Conservation (phyloP, 108 stramenopile genomes). For the Nannochloropsis gaditana region DNA sequence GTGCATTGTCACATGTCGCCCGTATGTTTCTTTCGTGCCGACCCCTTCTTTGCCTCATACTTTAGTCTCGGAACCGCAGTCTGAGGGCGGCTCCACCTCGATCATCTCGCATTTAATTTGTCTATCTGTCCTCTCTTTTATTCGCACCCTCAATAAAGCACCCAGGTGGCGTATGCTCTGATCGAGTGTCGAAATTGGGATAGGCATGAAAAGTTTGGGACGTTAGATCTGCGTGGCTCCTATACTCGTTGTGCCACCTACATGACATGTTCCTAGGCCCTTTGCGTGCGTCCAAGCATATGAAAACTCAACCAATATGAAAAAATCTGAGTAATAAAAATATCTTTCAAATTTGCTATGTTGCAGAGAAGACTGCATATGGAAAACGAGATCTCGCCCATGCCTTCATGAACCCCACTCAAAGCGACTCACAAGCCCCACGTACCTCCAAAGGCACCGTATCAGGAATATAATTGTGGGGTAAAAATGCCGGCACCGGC, state of each 20-base stretch:
- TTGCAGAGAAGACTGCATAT: too few relatives aligned
- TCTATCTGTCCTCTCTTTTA: constrained; percentile 16
- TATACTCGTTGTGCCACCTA: too few relatives aligned
- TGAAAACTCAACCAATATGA: too few relatives aligned
- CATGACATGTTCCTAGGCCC: too few relatives aligned
- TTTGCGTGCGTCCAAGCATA: too few relatives aligned
- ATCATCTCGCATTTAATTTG: constrained; percentile 16
- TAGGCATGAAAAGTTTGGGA: too few relatives aligned
- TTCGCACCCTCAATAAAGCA: background rate
- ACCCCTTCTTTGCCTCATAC: background rate
- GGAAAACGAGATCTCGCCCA: too few relatives aligned
- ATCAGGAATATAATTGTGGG: background rate
- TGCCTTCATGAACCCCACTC: too few relatives aligned
- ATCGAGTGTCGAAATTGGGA: too few relatives aligned
- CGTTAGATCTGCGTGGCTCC: too few relatives aligned
- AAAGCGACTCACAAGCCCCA: background rate
- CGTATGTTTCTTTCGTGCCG: background rate
- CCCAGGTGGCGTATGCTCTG: background rate
- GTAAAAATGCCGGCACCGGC: background rate
- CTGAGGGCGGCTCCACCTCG: background rate
- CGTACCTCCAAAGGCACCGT: constrained; percentile 19
- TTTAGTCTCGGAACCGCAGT: background rate
- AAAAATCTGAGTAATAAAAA: too few relatives aligned
- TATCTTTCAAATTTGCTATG: too few relatives aligned
- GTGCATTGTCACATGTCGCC: background rate